Evolutionary conservation across 176 grass and related monocot species (phyloP).

Genomic region (Carex cristatella): DNA sequence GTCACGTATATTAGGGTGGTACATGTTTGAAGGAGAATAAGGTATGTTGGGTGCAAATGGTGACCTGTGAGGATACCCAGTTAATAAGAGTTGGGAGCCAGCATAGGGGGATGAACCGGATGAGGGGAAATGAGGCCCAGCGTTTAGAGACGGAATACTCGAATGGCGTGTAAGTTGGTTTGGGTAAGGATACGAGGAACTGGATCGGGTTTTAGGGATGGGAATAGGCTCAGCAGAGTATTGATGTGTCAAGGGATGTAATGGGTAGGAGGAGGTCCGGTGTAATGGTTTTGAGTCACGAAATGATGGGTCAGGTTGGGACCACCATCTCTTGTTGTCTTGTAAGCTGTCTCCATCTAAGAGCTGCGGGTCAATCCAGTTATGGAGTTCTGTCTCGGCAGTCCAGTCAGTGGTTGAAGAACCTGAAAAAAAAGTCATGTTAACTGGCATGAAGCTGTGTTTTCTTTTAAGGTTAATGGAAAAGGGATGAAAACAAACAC

Average conservation of each 20-base stretch:
- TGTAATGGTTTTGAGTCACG: conserved; percentile 59
- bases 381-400: conserved; percentile 58
- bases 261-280: conserved; percentile 86
- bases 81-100: conserved; percentile 56
- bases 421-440: conserved; percentile 38
- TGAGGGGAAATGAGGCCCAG: conserved; percentile 55
- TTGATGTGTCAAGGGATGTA: conserved; percentile 57
- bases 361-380: conserved; percentile 63
- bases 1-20: conserved; percentile 56
- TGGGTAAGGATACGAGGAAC: conserved; percentile 55
- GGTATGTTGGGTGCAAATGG: conserved; percentile 55
- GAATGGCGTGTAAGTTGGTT: conserved; percentile 81
- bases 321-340: conserved; percentile 77
- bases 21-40: conserved; percentile 36
- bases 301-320: conserved; percentile 46
- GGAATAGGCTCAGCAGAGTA: conserved; percentile 55
- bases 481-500: background rate
- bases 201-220: conserved; percentile 50
- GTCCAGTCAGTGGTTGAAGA: conserved; percentile 86
- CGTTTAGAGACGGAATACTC: conserved; percentile 74
- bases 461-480: background rate
- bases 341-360: conserved; percentile 58
- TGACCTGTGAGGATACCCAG: conserved; percentile 63
- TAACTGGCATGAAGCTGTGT: background rate
- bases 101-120: conserved; percentile 41